A percentile compares a stretch with the other conserved stretches of the same genome.
Conservation (phyloP, 1,139 yeast genomes). For the Blastobotrys capitulatus region DNA sequence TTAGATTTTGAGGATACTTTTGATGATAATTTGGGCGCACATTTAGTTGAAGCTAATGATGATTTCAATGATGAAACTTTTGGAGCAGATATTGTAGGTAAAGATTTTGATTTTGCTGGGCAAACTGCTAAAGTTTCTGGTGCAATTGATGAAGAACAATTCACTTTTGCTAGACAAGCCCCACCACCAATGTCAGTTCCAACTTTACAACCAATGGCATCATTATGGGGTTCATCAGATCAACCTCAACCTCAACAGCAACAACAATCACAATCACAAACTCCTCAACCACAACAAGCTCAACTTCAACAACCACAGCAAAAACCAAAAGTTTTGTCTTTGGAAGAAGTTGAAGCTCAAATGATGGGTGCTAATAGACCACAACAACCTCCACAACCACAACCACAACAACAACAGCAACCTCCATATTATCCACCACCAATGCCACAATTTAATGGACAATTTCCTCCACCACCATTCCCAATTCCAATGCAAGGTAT, state of each 20-base stretch:
- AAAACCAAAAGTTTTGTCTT: constrained; percentile 43
- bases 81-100: constrained; percentile 46
- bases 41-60: constrained; percentile 66
- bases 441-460: too few relatives aligned
- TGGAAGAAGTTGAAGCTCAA: constrained; percentile 76
- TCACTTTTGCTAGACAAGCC: constrained; percentile 23
- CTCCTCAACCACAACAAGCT: constrained; percentile 21
- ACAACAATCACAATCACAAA: constrained; percentile 6
- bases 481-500: neutral
- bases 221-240: constrained; percentile 46
- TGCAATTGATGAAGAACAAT: constrained; percentile 32
- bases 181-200: constrained; percentile 34
- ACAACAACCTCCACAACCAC: neutral
- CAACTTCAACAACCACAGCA: constrained; percentile 13
- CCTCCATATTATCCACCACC: constrained; percentile 5
- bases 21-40: constrained; percentile 65
- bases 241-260: constrained; percentile 7
- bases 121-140: constrained; percentile 36
- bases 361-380: constrained; percentile 39
- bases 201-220: constrained; percentile 56
- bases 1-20: constrained; percentile 79
- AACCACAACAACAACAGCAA: neutral
- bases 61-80: constrained; percentile 85
- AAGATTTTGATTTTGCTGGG: constrained; percentile 51
- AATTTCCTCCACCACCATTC: constrained; percentile 25